Conservation (phyloP, 225 moss, liverwort and hornwort genomes). For the Ulota crispa region DNA sequence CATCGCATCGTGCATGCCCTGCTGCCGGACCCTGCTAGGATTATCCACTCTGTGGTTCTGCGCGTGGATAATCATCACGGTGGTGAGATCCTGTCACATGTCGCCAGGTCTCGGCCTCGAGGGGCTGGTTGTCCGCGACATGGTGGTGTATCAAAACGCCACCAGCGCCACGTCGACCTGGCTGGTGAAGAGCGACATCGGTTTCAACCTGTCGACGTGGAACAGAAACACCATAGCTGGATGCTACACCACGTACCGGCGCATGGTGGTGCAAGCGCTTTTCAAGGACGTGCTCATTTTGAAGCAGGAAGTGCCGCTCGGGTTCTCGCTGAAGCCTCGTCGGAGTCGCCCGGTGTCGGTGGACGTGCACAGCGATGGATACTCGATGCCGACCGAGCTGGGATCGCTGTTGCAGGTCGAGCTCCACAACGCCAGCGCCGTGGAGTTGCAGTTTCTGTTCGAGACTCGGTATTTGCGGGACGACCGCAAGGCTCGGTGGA, state of each 20-base stretch:
- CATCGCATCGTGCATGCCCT: no score
- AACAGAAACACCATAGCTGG: background rate
- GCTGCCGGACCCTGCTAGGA: no score
- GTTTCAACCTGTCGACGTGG: background rate
- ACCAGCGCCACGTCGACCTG: no score
- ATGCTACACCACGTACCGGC: background rate
- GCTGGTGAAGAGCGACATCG: background rate
- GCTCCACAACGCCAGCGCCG: background rate
- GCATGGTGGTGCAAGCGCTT: background rate
- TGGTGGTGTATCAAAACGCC: no score
- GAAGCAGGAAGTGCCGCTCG: background rate
- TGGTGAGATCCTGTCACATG: no score
- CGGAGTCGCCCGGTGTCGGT: background rate
- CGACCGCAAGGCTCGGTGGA: background rate
- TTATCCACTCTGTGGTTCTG: no score
- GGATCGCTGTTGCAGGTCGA: background rate
- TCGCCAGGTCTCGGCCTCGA: no score
- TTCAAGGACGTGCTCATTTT: background rate
- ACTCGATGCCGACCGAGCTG: background rate
- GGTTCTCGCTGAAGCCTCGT: background rate
- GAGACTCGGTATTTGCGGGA: background rate
- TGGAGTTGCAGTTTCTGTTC: background rate
- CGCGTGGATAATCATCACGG: no score
- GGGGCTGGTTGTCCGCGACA: no score
- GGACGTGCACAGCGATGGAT: background rate